A percentile compares a stretch with the other conserved stretches of the same genome.
Evolutionary conservation across 176 grass and related monocot species (phyloP).

Genomic region (Carex scoparia): DNA sequence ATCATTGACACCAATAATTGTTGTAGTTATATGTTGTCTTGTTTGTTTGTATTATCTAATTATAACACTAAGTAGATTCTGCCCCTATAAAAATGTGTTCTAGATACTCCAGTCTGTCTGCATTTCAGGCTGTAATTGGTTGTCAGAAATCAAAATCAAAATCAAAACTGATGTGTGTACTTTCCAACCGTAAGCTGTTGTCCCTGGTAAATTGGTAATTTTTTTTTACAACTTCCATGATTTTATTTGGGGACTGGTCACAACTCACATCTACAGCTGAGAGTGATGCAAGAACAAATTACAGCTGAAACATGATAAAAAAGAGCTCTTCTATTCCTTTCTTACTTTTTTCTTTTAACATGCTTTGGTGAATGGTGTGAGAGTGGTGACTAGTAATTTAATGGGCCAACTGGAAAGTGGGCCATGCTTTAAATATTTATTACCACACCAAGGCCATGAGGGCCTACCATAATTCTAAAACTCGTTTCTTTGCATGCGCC

Average conservation of each 20-base stretch:
- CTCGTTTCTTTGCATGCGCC: constrained; percentile 6
- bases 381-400: background rate
- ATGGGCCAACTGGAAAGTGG: background rate
- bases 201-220: background rate
- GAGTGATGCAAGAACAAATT: background rate
- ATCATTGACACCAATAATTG: constrained; percentile 25
- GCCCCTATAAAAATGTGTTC: background rate
- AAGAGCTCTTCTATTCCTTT: background rate
- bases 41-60: constrained; percentile 4
- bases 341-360: background rate
- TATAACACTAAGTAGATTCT: background rate
- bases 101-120: background rate
- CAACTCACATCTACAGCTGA: background rate
- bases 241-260: background rate
- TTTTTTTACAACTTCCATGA: background rate
- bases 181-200: background rate
- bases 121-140: background rate
- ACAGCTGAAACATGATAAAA: background rate
- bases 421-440: background rate
- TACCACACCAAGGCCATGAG: background rate
- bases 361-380: background rate
- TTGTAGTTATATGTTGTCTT: background rate
- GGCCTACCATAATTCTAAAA: background rate
- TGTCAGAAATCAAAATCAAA: background rate
- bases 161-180: background rate